Evolutionary conservation across 495 filamentous ascomycete genomes (phyloP), one percentile per base, ranked within the genome.

Genomic region (Hypoxylon intermedium): DNA sequence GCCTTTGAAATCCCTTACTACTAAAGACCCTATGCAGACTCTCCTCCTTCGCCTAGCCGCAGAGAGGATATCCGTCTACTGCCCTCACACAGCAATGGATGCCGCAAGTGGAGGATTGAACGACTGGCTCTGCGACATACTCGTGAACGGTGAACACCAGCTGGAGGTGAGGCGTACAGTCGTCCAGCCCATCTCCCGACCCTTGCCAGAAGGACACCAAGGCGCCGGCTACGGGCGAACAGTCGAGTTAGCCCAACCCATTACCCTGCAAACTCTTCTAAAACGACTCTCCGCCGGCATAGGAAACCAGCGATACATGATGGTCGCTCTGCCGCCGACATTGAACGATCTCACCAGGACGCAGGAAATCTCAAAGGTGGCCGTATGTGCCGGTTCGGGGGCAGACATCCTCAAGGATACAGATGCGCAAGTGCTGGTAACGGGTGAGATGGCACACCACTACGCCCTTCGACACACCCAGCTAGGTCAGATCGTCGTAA

Each of bases 81-180:
- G 87, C 47, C 94, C 94, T 0, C 94, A 98, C 69, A 98, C 93
- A 0, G 93, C 94, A 2, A 84, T 97, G 47, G 94, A 98, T 75
- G 91, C 92, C 20, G 89, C 89, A 0, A 85, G 87, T 5, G 89
- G 87, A 12, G 94, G 94, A 18, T 82, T 98, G 56, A 93, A 90
- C 55, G 92, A 97, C 76, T 98, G 94, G 94, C 88, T 98, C 15
- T 92, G 89, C 44, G 89, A 96, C 73, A 89, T 96, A 43, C 88
- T 91, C 1, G 78, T 84, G 20, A 73, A 63, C 30, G 42, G 58
- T 15, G 62, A 70, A 18, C 48, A 52, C 13, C 69, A 69, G 44
- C 53, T 71, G 11, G 47, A 57, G 42, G 53, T 70, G 11, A 50
- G 53, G 26, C 66, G 68, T 0, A 67, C 74, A n/a, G 71, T 80